phyloP scores from a whole-genome alignment of 1,139 yeast genomes.

The Saccharomyces hybrid region DNA sequence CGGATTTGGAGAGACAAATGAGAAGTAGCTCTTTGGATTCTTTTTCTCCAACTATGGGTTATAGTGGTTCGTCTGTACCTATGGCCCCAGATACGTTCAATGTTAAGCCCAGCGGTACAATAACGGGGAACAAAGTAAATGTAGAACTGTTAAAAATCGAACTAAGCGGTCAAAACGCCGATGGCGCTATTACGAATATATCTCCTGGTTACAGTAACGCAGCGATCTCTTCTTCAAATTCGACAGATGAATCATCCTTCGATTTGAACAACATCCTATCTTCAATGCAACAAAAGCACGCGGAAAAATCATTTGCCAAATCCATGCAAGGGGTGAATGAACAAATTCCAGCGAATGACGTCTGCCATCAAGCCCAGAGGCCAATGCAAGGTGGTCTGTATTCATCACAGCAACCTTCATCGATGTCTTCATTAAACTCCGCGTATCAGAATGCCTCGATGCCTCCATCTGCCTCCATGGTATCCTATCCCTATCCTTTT shows the following conservation, averaged over 20 bases:
- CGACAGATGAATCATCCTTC: neutral
- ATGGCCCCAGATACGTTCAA: constrained; percentile 24
- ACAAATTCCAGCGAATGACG: neutral
- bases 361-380: neutral
- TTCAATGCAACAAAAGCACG: neutral
- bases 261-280: neutral
- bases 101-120: constrained; percentile 20
- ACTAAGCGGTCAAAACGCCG: neutral
- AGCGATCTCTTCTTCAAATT: neutral
- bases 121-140: neutral
- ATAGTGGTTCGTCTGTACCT: constrained; percentile 31
- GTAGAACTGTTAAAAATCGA: neutral
- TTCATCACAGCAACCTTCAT: neutral
- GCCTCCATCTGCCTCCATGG: neutral
- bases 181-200: neutral
- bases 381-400: neutral
- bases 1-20: neutral
- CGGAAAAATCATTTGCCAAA: neutral
- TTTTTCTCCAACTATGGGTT: constrained; percentile 14
- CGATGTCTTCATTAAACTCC: neutral
- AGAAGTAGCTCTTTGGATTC: neutral
- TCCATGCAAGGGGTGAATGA: neutral
- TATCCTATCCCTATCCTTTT: neutral
- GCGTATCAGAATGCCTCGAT: neutral
- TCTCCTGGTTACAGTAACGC: neutral